Conservation (phyloP, 208 protist genomes). For the Crithidia mellificae region DNA sequence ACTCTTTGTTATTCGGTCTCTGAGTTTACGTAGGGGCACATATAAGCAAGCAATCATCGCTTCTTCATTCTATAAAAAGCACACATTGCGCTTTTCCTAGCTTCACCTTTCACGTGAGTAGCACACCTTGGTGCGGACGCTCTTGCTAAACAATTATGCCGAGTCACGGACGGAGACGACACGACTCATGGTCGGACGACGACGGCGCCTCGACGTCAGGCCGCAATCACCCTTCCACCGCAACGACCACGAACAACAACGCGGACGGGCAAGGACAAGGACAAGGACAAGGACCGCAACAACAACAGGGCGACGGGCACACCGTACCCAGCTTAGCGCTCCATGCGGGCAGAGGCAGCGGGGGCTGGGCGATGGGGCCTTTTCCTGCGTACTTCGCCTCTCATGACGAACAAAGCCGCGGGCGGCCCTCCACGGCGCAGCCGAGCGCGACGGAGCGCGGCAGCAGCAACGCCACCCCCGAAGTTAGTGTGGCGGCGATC, state of each 20-base stretch:
- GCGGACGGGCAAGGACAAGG: no score
- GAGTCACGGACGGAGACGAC: slow-evolving; percentile 7
- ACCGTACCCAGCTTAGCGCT: slow-evolving; percentile 45
- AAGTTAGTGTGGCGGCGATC: slow-evolving; percentile 4
- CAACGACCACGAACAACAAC: background rate
- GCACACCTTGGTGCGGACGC: background rate
- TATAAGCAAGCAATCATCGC: no score
- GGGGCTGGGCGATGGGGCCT: slow-evolving; percentile 69
- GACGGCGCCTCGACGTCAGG: slow-evolving; percentile 2
- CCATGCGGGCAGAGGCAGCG: slow-evolving; percentile 50
- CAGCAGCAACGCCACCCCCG: slow-evolving; percentile 7
- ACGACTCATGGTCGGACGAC: slow-evolving; percentile 18
- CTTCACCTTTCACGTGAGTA: no score
- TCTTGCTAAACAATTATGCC: background rate
- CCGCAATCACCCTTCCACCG: slow-evolving; percentile 7
- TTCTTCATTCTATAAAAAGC: no score
- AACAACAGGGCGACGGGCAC: background rate
- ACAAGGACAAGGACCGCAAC: background rate
- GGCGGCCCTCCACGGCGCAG: slow-evolving; percentile 31
- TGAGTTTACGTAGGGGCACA: no score
- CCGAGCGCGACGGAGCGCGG: background rate
- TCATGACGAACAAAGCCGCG: slow-evolving; percentile 46
- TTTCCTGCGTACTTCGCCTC: slow-evolving; percentile 50
- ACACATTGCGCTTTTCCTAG: no score
- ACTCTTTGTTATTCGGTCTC: no score